Evolutionary conservation across 1,284 basidiomycete species (phyloP).

Genomic region (Amylostereum chailletii): DNA sequence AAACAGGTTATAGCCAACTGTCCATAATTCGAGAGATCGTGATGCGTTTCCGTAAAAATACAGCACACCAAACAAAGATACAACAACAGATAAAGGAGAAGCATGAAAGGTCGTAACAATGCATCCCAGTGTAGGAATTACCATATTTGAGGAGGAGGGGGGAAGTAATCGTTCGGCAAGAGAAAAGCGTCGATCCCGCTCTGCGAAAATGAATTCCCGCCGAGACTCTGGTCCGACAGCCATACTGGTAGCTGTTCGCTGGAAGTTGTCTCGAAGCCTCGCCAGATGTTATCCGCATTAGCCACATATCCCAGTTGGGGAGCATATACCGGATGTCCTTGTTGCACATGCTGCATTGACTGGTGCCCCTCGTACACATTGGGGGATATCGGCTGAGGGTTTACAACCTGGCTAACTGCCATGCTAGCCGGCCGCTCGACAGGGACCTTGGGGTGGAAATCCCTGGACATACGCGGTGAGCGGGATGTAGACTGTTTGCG

Average conservation of each 20-base stretch:
- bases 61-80: constrained; percentile 9
- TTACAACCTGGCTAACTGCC: constrained; percentile 13
- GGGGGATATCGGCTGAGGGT: constrained; percentile 8
- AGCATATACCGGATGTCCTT: constrained; percentile 15
- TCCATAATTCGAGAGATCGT: no score
- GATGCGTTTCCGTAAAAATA: not conserved
- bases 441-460: constrained; percentile 21
- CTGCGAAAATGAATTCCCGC: constrained; percentile 65
- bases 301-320: constrained; percentile 28
- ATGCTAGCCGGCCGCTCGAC: constrained; percentile 13
- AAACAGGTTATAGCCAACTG: no score
- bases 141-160: constrained; percentile 66
- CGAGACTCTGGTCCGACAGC: constrained; percentile 74
- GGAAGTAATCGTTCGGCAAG: constrained; percentile 64
- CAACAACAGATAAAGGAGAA: constrained; percentile 8
- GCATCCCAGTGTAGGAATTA: constrained; percentile 17
- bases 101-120: not conserved
- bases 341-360: constrained; percentile 10
- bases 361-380: not conserved
- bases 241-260: constrained; percentile 73
- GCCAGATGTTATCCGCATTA: constrained; percentile 68
- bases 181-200: constrained; percentile 79
- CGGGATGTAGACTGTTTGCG: constrained; percentile 52
- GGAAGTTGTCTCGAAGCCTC: constrained; percentile 59
- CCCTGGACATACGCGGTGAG: constrained; percentile 49